Conservation (phyloP, 176 grass and related monocot genomes). For the Dendrocalamus sinicus region DNA sequence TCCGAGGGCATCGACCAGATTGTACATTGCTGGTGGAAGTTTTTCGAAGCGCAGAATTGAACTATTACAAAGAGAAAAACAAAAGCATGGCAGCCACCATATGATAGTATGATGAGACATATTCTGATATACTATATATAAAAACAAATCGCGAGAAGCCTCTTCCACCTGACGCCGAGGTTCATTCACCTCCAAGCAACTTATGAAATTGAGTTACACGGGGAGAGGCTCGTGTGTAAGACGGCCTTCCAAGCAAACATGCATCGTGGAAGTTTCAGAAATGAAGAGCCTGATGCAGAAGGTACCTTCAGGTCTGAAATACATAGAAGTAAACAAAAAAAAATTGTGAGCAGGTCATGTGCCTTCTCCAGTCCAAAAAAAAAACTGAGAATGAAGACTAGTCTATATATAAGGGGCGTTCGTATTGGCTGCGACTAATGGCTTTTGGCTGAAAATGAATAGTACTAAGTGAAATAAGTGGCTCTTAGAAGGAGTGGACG, state of each 20-base stretch:
- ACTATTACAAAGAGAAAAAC: not conserved
- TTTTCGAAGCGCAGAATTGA: not conserved
- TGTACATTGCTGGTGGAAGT: slow-evolving; percentile 5
- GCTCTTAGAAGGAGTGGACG: too few relatives aligned
- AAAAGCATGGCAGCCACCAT: not conserved
- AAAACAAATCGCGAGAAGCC: not conserved
- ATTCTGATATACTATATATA: not conserved
- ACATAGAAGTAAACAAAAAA: not conserved
- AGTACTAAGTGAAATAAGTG: too few relatives aligned
- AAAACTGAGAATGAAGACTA: not conserved
- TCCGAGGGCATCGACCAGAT: not conserved
- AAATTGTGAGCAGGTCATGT: not conserved
- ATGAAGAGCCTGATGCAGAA: not conserved
- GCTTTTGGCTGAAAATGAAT: too few relatives aligned
- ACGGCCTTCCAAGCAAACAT: not conserved
- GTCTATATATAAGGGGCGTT: not conserved
- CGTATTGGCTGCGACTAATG: rapidly evolving
- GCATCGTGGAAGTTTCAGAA: not conserved
- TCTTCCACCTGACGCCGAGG: not conserved
- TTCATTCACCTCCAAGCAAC: slow-evolving; percentile 5
- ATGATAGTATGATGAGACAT: not conserved
- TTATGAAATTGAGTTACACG: not conserved
- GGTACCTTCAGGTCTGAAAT: slow-evolving; percentile 36
- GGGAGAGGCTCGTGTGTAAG: not conserved
- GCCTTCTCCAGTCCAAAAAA: not conserved